These are phyloP conservation scores for Saksenaea oblongispora DNA, from an alignment of 371 early-diverging fungal genomes.

Conservation along the genomic window DNA sequence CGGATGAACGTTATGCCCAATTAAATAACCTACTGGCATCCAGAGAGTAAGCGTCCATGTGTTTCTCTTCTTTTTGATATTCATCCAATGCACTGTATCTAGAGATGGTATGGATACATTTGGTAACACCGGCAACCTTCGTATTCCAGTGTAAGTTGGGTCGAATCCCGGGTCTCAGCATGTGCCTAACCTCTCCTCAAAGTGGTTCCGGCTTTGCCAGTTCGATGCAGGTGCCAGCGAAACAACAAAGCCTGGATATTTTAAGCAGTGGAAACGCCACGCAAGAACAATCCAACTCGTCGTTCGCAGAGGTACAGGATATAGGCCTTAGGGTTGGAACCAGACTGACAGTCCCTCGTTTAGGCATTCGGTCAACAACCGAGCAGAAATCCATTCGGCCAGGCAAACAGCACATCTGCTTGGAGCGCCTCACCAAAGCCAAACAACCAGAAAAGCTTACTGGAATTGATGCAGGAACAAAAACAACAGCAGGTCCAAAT, in stretches of 20 bases:
- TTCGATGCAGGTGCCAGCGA: constrained; percentile 16
- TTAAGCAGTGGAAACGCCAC: neutral
- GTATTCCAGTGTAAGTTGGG: constrained; percentile 41
- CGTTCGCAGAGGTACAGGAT: neutral
- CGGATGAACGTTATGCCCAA: constrained; percentile 18
- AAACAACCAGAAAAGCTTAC: constrained; percentile 24
- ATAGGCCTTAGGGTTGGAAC: neutral
- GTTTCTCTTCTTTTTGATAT: neutral
- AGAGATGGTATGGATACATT: constrained; percentile 57
- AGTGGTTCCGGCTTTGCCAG: constrained; percentile 44
- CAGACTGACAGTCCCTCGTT: neutral
- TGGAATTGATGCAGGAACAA: constrained; percentile 44
- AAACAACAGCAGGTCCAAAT: constrained; percentile 26
- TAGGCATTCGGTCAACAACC: constrained; percentile 34
- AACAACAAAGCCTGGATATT: neutral
- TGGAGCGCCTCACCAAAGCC: constrained; percentile 15
- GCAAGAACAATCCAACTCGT: neutral
- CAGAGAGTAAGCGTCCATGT: constrained; percentile 19
- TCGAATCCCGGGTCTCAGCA: neutral
- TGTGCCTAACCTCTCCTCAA: neutral
- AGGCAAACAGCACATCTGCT: constrained; percentile 11
- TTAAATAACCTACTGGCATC: constrained; percentile 20
- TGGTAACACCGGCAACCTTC: constrained; percentile 54
- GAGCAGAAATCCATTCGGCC: constrained; percentile 45
- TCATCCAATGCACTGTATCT: neutral